Base-by-base conservation (phyloP, 345 rosid species). In the Salix koriyanagi region DNA sequence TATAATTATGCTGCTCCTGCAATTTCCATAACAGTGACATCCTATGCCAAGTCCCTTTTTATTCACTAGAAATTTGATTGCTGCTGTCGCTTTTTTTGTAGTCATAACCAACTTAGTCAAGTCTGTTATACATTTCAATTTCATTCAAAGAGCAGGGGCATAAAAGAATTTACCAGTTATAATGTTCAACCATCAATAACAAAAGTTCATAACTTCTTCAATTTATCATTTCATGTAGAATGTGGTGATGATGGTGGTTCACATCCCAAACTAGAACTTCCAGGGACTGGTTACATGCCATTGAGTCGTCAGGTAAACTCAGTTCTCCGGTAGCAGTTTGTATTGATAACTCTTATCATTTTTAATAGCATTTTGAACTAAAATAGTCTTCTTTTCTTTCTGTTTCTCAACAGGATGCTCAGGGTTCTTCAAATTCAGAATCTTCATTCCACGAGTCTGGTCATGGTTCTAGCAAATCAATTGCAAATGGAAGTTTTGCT, bases 221-320 rank as follows among this genome's bases (percentile, higher is more conserved):
- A 71, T 69, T 78, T 71, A 21, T 70, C 18, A 69, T 62, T 79
- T 70, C 54, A 37, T 83, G 69, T 79, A 93, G 97, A 87, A 68
- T 91, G 88, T 74, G 81, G 89, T 75, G 81, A 74, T 69, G 87
- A 83, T 78, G 90, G 90, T 60, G 89, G 82, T 68, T 90, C 99
- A 76, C 85, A 91, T 85, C 91, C 93, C 70, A 90, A 88, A 85
- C 87, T 93, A 65, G 97, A 92, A 77, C 80, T 92, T 78, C 90
- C 88, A 42, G 76, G 87, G 37, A 86, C 90, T 67, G 92, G 87
- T 84, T 91, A 85, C 82, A 85, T 74, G 88, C 93, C 89, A 21
- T 85, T 87, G 28, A 88, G 80, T 89, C 82, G 79, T 65, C 94
- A 88, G 90, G 95, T 91, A 72, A 77, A 60, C 61, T 64, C 18